Evolutionary conservation across 371 early-diverging fungal genomes (phyloP).

Genomic region (Ecytonucleospora hepatopenaei): DNA sequence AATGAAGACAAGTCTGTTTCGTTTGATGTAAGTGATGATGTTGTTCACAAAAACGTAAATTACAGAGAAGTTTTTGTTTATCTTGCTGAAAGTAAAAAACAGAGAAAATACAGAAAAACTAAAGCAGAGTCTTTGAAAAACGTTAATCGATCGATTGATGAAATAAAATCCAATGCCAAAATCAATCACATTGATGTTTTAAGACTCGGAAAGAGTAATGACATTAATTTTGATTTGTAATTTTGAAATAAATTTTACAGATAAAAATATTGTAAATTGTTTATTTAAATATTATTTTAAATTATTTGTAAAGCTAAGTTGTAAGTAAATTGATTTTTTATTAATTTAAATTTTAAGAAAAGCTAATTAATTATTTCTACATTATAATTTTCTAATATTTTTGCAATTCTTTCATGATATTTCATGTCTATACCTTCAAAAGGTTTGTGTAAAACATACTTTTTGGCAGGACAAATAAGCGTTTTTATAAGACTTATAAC

Average conservation of each 20-base stretch:
- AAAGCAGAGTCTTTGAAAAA: constrained; percentile 7
- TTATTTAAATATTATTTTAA: too few species aligned
- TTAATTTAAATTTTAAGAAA: too few species aligned
- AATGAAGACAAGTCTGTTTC: neutral
- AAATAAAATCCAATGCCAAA: neutral
- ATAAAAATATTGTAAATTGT: too few species aligned
- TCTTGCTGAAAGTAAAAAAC: constrained; percentile 29
- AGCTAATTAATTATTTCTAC: neutral
- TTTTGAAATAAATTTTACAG: too few species aligned
- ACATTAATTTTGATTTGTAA: neutral
- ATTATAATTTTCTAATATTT: neutral
- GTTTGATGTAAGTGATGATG: constrained; percentile 11
- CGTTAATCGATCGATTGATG: neutral
- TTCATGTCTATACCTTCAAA: neutral
- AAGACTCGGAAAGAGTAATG: neutral
- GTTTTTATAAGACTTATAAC: neutral
- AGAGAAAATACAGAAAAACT: constrained; percentile 30
- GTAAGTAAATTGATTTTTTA: too few species aligned
- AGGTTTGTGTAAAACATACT: neutral
- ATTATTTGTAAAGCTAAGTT: too few species aligned
- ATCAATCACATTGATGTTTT: neutral
- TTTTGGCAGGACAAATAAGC: neutral
- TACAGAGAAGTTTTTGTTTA: constrained; percentile 25
- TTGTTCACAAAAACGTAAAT: neutral
- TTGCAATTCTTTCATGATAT: neutral